Evolutionary conservation across 805 yeast species (phyloP), one percentile per base, ranked within the genome.

Genomic region (Candida adriatica): DNA sequence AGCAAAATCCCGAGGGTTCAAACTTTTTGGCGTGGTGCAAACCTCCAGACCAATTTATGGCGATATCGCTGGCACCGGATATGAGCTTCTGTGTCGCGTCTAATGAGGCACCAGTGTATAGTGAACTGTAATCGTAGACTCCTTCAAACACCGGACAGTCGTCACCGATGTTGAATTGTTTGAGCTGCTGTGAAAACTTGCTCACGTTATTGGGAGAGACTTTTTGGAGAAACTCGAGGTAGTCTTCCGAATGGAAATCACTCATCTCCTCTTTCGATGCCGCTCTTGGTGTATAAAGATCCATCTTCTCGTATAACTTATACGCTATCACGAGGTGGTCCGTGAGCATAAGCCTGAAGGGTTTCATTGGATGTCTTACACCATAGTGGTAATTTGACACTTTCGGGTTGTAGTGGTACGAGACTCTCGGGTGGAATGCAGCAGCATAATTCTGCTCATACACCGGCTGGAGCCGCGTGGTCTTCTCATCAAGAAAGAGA

Each of bases 351-450:
- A 92, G 64, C 43, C 98, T 64, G 56, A 88, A 85, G 11, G 98
- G 98, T 56, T 90, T 90, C 98, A 90, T 90, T n/a, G 98, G 98
- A 58, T 90, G 98, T 38, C 77, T 73, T 2, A 84, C 82, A 13
- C 98, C 98, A 56, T 84, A 88, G 50, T 88, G 96, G 57, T 79
- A 88, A 42, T 74, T 71, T 2, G 84, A 68, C 0, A 79, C 94
- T 32, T 79, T 75, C 16, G 87, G 83, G 55, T 87, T 87, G 58
- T 72, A 85, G 56, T 87, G 96, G 59, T 87, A 87, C 7, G 95
- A 84, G 1, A 87, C 95, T 49, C 73, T 61, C 4, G 79, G 76
- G 9, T 61, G 61, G 37, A 66, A 64, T 13, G 62, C 47, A 2
- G 64, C 45, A 8, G 25, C 24, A 20, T 60, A 56, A 30, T 37